Conservation (phyloP, 2,329 filamentous ascomycete genomes). For the Microsporum ferrugineum region DNA sequence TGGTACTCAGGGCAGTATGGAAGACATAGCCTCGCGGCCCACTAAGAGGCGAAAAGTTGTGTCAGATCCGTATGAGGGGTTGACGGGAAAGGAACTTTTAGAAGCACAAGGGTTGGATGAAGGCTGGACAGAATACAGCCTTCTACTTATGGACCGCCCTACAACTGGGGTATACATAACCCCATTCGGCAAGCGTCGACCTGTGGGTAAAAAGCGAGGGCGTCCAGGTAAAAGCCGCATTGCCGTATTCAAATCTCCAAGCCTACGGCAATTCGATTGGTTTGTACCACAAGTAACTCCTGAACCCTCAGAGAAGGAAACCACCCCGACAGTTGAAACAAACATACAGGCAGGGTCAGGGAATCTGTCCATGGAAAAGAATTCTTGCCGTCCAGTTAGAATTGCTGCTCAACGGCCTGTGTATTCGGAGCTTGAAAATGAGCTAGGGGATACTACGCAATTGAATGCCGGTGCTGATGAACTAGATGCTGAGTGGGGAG, state of each 20-base stretch:
- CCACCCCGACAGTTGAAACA: not conserved
- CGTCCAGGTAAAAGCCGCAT: constrained; percentile 31
- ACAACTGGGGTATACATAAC: constrained; percentile 33
- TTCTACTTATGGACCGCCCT: constrained; percentile 28
- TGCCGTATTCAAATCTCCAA: constrained; percentile 29
- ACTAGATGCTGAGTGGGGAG: not conserved
- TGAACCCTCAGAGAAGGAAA: not conserved
- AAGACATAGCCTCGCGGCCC: not conserved
- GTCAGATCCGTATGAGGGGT: constrained; percentile 5
- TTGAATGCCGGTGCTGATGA: not conserved
- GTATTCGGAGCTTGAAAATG: not conserved
- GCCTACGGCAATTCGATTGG: constrained; percentile 27
- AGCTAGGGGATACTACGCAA: not conserved
- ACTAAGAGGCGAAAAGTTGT: not conserved
- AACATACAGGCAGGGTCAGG: constrained; percentile 3
- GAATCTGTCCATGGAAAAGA: constrained; percentile 4
- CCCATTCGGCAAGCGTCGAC: constrained; percentile 27
- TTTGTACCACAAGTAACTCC: constrained; percentile 18
- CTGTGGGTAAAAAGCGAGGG: constrained; percentile 28
- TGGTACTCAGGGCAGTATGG: not conserved
- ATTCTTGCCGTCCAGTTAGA: not conserved
- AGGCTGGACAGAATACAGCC: constrained; percentile 32
- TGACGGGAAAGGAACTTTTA: constrained; percentile 27
- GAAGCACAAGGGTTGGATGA: constrained; percentile 32
- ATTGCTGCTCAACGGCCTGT: not conserved